Evolutionary conservation across 78 protist species (phyloP).

Genomic region (Pigoraptor vietnamica): DNA sequence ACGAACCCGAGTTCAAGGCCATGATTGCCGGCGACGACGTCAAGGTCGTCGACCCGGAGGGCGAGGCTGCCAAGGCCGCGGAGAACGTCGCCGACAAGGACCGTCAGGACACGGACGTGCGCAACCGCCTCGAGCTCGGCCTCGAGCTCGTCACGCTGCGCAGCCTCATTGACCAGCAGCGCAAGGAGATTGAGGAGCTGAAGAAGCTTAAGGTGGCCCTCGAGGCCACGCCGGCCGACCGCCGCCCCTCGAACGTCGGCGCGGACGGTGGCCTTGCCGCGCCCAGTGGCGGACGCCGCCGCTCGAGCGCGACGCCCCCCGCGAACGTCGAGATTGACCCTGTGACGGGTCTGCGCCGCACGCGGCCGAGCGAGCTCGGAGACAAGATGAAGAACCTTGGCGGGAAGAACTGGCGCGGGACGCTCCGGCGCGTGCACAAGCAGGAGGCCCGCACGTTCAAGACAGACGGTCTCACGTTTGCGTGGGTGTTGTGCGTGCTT

Average conservation of each 20-base stretch:
- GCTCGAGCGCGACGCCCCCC: background rate
- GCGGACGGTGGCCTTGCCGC: background rate
- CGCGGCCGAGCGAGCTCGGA: background rate
- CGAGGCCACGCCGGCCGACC: background rate
- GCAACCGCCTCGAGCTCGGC: constrained; percentile 4
- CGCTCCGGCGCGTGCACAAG: background rate
- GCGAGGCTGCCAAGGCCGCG: background rate
- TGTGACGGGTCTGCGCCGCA: background rate
- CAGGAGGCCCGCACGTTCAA: background rate
- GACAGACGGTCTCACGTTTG: background rate
- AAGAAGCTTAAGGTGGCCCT: background rate
- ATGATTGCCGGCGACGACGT: background rate
- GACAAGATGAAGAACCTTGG: background rate
- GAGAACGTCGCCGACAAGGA: background rate
- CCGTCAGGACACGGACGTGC: background rate
- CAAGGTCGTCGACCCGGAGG: background rate
- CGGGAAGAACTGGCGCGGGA: background rate
- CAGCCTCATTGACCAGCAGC: background rate
- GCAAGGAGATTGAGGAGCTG: background rate
- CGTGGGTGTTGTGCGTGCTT: background rate
- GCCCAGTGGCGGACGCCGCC: background rate
- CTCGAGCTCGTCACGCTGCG: background rate
- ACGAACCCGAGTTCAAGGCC: background rate
- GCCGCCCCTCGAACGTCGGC: background rate
- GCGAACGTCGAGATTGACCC: background rate